Evolutionary conservation across 179 eudicot species (phyloP), one percentile per base, ranked within the genome.

Genomic region (Actinidia chinensis): DNA sequence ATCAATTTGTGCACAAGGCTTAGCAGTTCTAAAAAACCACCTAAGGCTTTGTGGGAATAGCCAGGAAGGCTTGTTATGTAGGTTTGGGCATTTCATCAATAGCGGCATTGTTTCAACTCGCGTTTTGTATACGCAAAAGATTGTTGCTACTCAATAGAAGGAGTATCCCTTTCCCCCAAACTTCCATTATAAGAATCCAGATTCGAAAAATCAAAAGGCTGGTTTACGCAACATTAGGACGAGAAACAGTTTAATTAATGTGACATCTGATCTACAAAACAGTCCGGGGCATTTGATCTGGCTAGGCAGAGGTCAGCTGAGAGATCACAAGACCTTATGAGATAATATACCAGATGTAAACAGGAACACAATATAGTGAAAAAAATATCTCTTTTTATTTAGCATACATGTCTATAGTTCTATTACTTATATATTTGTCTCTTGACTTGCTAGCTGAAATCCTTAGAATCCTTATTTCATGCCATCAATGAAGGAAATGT

Each of bases 241-340:
- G 95, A 81, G 98, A 93, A 84, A 97, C 97, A 8, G 97, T 97
- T 22, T 89, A 85, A n/a, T n/a, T 73, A 93, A 93, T 81, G 79
- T 93, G 83, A n/a, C 98, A 92, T 78, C 78, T 92, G 79, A 92
- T 93, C 44, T 93, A 90, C 77, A 90, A 88, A 82, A 87, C 78
- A 36, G 90, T n/a, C 95, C 58, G 97, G 97, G 51, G 90, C 97
- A 0, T 8, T 79, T 78, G 93, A 90, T 86, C 93, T 93, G 68
- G 97, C 98, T 5, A 89, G 98, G 81, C 98, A 93, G 85, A 78
- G 92, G 68, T 80, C n/a, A n/a, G n/a, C n/a, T 92, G 69, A 90
- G 76, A 78, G 93, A 92, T 78, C 79, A 90, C 72, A 86, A 93
- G 76, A 48, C 82, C n/a, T n/a, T 83, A 8, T 86, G 75, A 81